A percentile compares a stretch with the other conserved stretches of the same genome.
These are phyloP conservation scores for Penicillium italicum DNA, from an alignment of 2,329 filamentous ascomycete genomes.

Conservation along the genomic window DNA sequence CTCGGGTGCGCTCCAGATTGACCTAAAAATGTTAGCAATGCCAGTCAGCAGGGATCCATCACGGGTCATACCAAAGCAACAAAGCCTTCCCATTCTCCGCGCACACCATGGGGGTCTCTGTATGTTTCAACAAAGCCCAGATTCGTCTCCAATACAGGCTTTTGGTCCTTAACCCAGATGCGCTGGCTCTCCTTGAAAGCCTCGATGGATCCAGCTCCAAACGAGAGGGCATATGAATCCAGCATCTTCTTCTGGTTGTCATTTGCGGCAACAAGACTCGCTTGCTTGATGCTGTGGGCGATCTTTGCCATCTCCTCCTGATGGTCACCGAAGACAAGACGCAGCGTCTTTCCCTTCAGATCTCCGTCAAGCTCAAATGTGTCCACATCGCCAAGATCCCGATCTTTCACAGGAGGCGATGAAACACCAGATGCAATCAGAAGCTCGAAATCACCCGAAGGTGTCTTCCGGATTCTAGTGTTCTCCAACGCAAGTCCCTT, in stretches of 20 bases:
- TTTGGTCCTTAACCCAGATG: conserved; percentile 78
- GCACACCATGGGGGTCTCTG: conserved; percentile 73
- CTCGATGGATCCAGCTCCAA: conserved; percentile 68
- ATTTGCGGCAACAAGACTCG: conserved; percentile 67
- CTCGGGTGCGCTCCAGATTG: conserved; percentile 83
- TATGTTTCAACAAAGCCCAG: conserved; percentile 85
- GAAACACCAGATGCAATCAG: conserved; percentile 68
- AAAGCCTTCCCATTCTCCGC: conserved; percentile 83
- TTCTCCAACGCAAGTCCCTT: conserved; percentile 71
- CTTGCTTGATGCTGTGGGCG: conserved; percentile 62
- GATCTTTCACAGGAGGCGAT: conserved; percentile 57
- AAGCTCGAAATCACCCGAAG: conserved; percentile 64
- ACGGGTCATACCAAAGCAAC: conserved; percentile 56
- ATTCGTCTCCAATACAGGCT: conserved; percentile 74
- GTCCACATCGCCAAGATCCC: conserved; percentile 65
- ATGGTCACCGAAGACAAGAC: conserved; percentile 72
- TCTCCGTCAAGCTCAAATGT: conserved; percentile 59
- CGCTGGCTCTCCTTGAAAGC: conserved; percentile 78
- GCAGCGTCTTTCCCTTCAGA: conserved; percentile 65
- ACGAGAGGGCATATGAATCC: conserved; percentile 69
- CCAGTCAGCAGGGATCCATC: background rate
- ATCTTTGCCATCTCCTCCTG: conserved; percentile 67
- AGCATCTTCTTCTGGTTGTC: conserved; percentile 72
- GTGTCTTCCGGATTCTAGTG: conserved; percentile 67
- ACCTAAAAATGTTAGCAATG: conserved; percentile 46